Evolutionary conservation across 495 filamentous ascomycete species (phyloP).

Genomic region (Tuber borchii): DNA sequence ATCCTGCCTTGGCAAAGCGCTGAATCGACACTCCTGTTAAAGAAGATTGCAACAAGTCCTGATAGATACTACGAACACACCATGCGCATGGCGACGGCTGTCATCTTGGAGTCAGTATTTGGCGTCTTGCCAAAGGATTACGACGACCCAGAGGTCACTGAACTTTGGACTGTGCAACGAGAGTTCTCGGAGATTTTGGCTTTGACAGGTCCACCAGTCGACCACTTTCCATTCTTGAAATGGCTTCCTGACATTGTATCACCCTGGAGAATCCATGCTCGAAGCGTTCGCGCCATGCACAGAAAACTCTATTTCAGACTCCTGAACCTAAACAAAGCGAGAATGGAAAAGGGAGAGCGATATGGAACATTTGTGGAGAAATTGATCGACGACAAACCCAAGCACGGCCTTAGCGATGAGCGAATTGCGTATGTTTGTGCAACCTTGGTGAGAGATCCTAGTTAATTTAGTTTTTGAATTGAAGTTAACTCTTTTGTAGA

Average conservation of each 20-base stretch:
- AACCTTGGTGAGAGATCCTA: not conserved
- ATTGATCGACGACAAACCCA: slow-evolving; percentile 19
- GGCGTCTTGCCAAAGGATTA: slow-evolving; percentile 11
- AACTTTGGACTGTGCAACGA: slow-evolving; percentile 8
- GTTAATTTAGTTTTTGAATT: not conserved
- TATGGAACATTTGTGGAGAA: slow-evolving; percentile 12
- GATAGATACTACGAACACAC: slow-evolving; percentile 33
- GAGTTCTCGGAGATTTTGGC: slow-evolving; percentile 8
- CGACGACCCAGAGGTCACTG: slow-evolving; percentile 8
- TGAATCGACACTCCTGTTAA: slow-evolving; percentile 20
- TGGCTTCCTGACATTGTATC: slow-evolving; percentile 4
- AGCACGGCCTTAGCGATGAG: slow-evolving; percentile 24
- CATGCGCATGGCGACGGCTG: slow-evolving; percentile 26
- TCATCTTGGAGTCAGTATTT: slow-evolving; percentile 25
- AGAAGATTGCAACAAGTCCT: slow-evolving; percentile 15
- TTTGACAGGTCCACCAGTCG: slow-evolving; percentile 5
- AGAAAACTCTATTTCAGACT: slow-evolving; percentile 8
- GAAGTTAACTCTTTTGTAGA: slow-evolving; percentile 4
- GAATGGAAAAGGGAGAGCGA: slow-evolving; percentile 1
- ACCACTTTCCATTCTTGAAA: slow-evolving; percentile 12
- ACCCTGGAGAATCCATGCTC: slow-evolving; percentile 8
- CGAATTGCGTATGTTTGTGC: slow-evolving; percentile 28
- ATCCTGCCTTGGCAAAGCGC: slow-evolving; percentile 23
- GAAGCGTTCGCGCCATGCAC: not conserved
- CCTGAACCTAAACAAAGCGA: slow-evolving; percentile 4